Percentiles rank a stretch among this genome's conserved stretches.
Conservation (phyloP, 139 green algal species). For the Chlorella sp. region DNA sequence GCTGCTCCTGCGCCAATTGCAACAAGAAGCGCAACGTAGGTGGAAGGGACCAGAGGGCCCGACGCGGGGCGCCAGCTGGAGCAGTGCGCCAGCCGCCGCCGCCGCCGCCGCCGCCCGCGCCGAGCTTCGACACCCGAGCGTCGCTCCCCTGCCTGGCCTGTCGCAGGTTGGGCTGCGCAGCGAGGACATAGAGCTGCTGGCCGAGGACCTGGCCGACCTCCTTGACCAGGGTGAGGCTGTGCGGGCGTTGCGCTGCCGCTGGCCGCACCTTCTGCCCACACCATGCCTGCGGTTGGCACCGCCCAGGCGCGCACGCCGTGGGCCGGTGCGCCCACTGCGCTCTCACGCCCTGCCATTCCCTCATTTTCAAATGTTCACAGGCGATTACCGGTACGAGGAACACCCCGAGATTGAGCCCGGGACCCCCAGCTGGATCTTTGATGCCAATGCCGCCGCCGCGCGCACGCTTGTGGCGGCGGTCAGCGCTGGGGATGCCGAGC, state of each 20-base stretch:
- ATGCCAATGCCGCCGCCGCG: constrained; percentile 21
- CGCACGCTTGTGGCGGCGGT: constrained; percentile 12
- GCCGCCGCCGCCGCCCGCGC: too few relatives aligned
- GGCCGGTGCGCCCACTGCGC: too few relatives aligned
- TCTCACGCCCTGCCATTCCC: too few relatives aligned
- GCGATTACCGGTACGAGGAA: constrained; percentile 28
- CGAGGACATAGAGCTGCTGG: constrained; percentile 22
- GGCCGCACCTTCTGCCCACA: neutral
- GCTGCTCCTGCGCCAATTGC: constrained; percentile 28
- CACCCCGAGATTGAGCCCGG: constrained; percentile 16
- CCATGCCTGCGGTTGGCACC: too few relatives aligned
- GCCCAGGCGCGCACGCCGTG: too few relatives aligned
- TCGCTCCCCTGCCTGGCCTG: too few relatives aligned
- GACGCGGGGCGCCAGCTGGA: too few relatives aligned
- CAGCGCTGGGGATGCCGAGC: constrained; percentile 1
- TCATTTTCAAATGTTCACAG: neutral
- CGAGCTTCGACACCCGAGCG: too few relatives aligned
- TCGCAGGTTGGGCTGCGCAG: constrained; percentile 2
- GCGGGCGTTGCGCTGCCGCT: too few relatives aligned
- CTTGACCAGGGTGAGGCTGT: constrained; percentile 16
- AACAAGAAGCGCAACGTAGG: constrained; percentile 28
- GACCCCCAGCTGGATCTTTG: constrained; percentile 17
- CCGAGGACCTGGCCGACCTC: constrained; percentile 23
- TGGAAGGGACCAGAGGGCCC: too few relatives aligned
- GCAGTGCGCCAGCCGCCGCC: too few relatives aligned